phyloP scores from a whole-genome alignment of 495 filamentous ascomycete genomes.

The Parachaetomium inaequale region DNA sequence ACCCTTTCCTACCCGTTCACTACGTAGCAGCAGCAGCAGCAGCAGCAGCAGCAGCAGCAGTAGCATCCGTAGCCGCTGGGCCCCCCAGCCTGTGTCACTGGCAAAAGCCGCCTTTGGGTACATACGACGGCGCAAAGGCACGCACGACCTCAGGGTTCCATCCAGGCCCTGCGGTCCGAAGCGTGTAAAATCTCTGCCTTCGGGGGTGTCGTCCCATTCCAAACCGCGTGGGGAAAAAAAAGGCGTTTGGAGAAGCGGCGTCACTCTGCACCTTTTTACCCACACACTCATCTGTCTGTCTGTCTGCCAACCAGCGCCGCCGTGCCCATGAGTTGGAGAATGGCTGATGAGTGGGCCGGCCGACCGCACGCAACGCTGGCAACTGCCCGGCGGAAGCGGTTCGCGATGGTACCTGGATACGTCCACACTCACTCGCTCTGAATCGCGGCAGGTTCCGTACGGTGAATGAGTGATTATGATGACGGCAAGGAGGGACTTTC shows the following conservation, averaged over 20 bases:
- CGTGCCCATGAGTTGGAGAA: background rate
- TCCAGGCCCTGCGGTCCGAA: constrained; percentile 32
- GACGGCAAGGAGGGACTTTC: background rate
- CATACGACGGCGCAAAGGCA: background rate
- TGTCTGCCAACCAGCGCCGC: background rate
- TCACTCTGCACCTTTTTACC: background rate
- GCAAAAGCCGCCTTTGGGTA: background rate
- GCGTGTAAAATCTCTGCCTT: constrained; percentile 9
- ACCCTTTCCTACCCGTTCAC: background rate
- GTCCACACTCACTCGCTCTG: too few species aligned
- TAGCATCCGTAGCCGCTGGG: constrained; percentile 1
- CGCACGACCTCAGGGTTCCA: constrained; percentile 24
- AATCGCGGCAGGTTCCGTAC: background rate
- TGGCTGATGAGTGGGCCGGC: background rate
- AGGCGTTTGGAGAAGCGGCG: background rate
- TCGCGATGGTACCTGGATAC: constrained; percentile 3
- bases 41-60: background rate
- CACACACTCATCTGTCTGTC: background rate
- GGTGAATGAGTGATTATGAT: background rate
- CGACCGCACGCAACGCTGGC: background rate
- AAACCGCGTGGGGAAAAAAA: background rate
- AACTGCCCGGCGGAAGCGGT: background rate
- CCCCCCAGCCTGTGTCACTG: background rate
- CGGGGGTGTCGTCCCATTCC: background rate
- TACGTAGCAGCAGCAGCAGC: background rate